A percentile compares a stretch with the other conserved stretches of the same genome.
phyloP scores from a whole-genome alignment of 2,329 filamentous ascomycete genomes.

The Zymoseptoria ardabiliae region DNA sequence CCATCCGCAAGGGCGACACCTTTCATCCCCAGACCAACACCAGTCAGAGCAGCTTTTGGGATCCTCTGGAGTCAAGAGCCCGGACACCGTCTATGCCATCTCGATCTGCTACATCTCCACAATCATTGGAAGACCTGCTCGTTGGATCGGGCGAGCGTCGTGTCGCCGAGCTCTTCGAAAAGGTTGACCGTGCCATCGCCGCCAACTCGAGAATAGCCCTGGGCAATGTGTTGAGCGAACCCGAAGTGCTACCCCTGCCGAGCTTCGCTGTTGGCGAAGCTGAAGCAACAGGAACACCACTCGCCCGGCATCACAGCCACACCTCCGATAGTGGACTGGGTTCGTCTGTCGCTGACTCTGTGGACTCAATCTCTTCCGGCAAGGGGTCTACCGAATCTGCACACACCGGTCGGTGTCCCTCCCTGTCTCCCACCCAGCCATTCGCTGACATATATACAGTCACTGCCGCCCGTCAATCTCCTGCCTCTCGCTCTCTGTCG shows the following conservation, averaged over 20 bases:
- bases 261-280: constrained; percentile 36
- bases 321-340: constrained; percentile 84
- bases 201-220: constrained; percentile 30
- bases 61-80: constrained; percentile 26
- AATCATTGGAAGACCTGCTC: constrained; percentile 43
- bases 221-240: constrained; percentile 39
- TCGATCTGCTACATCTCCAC: constrained; percentile 43
- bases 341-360: constrained; percentile 56
- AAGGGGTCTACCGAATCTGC: constrained; percentile 18
- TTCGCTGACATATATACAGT: constrained; percentile 9
- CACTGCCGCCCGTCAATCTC: constrained; percentile 34
- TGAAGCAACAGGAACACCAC: constrained; percentile 28
- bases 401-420: constrained; percentile 18
- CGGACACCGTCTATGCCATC: constrained; percentile 35
- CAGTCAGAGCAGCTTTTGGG: constrained; percentile 34
- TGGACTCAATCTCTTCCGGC: constrained; percentile 18
- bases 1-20: constrained; percentile 42
- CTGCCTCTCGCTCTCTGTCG: constrained; percentile 6
- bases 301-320: constrained; percentile 54
- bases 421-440: constrained; percentile 2
- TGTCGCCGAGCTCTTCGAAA: constrained; percentile 37
- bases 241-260: constrained; percentile 43
- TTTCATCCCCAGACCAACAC: constrained; percentile 41
- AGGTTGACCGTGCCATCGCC: constrained; percentile 39
- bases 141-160: constrained; percentile 40